These are phyloP conservation scores for Trichocladium antarcticum DNA, from an alignment of 495 filamentous ascomycete genomes.

Conservation along the genomic window DNA sequence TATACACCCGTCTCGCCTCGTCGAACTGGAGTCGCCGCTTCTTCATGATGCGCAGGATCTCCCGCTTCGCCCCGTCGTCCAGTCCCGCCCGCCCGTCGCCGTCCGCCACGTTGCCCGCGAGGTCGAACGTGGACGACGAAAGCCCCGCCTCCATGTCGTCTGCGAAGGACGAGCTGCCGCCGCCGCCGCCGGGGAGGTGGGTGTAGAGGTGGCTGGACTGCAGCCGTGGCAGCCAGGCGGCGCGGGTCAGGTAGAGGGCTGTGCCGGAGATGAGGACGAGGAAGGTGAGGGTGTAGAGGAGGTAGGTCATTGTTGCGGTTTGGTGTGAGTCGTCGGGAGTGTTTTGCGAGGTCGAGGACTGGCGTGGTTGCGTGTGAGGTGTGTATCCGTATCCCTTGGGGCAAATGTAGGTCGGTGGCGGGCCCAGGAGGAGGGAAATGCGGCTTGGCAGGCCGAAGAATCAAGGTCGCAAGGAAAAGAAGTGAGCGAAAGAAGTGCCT, in stretches of 20 bases:
- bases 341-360: neutral
- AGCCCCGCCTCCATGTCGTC: slow-evolving; percentile 79
- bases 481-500: neutral
- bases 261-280: slow-evolving; percentile 45
- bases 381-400: neutral
- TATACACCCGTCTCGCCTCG: slow-evolving; percentile 76
- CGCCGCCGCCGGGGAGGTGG: slow-evolving; percentile 49
- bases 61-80: slow-evolving; percentile 63
- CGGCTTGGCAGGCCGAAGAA: neutral
- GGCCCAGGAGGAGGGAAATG: neutral
- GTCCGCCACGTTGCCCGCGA: slow-evolving; percentile 62
- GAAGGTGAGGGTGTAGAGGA: slow-evolving; percentile 66
- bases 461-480: neutral
- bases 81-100: slow-evolving; percentile 70
- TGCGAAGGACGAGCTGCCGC: slow-evolving; percentile 39
- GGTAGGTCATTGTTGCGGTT: slow-evolving; percentile 44
- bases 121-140: slow-evolving; percentile 68
- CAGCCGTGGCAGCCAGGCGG: slow-evolving; percentile 57
- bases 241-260: slow-evolving; percentile 70
- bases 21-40: slow-evolving; percentile 65
- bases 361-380: neutral
- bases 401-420: neutral
- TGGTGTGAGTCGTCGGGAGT: neutral
- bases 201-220: slow-evolving; percentile 57
- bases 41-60: slow-evolving; percentile 84